Evolutionary conservation across 2,329 filamentous ascomycete genomes (phyloP).

Genomic region (Verticillium isaacii): DNA sequence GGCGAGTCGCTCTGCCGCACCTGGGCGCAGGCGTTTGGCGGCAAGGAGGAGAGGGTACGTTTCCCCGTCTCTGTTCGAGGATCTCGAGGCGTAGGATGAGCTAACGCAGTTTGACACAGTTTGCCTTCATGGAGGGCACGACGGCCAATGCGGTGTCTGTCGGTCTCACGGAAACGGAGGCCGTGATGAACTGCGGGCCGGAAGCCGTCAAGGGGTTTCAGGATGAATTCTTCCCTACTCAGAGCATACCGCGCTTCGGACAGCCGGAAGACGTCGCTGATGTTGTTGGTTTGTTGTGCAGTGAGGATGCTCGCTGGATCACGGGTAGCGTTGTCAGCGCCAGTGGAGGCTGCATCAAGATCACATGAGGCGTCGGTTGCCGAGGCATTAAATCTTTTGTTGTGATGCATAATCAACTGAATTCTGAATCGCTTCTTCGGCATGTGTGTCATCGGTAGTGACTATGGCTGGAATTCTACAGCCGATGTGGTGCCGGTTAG

Average conservation of each 20-base stretch:
- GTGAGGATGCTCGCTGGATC: slow-evolving; percentile 27
- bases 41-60: slow-evolving; percentile 21
- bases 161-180: slow-evolving; percentile 26
- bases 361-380: slow-evolving; percentile 10
- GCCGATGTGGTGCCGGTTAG: no score
- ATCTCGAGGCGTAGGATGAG: not conserved
- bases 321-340: slow-evolving; percentile 29
- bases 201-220: slow-evolving; percentile 24
- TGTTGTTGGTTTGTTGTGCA: slow-evolving; percentile 27
- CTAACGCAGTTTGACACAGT: slow-evolving; percentile 7
- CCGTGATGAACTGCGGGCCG: slow-evolving; percentile 24
- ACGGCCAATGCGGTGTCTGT: slow-evolving; percentile 27
- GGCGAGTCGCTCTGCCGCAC: slow-evolving; percentile 29
- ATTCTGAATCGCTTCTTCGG: no score
- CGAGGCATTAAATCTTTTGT: no score
- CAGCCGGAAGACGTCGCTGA: slow-evolving; percentile 30
- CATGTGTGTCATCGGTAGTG: no score
- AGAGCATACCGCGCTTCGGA: slow-evolving; percentile 24
- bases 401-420: no score
- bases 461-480: no score
- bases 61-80: no score
- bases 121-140: slow-evolving; percentile 27
- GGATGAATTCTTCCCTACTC: slow-evolving; percentile 25
- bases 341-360: slow-evolving; percentile 28
- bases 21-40: slow-evolving; percentile 29